Conservation (phyloP, 495 filamentous ascomycete genomes). For the Annulohypoxylon bovei region DNA sequence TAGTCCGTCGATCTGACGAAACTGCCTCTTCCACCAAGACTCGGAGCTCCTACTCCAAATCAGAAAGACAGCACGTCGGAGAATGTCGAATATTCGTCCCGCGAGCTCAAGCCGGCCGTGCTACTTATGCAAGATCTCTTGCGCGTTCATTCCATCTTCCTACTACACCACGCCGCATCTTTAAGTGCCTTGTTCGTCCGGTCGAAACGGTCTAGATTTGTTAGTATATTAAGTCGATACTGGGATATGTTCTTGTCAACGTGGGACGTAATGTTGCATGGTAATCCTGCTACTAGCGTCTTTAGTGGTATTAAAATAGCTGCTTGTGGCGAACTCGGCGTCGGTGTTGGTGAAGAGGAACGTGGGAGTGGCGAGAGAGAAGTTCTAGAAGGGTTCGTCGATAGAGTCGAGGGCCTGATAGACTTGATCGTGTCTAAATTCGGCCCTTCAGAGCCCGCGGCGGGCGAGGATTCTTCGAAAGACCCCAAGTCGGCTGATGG, state of each 20-base stretch:
- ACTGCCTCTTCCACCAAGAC: constrained; percentile 56
- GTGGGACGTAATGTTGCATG: constrained; percentile 91
- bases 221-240: constrained; percentile 75
- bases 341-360: constrained; percentile 94
- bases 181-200: constrained; percentile 72
- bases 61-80: constrained; percentile 45
- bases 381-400: constrained; percentile 85
- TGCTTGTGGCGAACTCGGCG: constrained; percentile 87
- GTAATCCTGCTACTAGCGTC: constrained; percentile 82
- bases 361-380: constrained; percentile 91
- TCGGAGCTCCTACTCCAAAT: constrained; percentile 33
- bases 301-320: constrained; percentile 90
- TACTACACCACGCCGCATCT: constrained; percentile 82
- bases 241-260: constrained; percentile 83
- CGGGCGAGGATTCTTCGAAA: constrained; percentile 13
- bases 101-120: constrained; percentile 85
- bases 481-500: constrained; percentile 27
- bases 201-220: constrained; percentile 57
- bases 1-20: constrained; percentile 81
- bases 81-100: constrained; percentile 78
- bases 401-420: constrained; percentile 72
- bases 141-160: constrained; percentile 83
- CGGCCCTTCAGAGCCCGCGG: constrained; percentile 61
- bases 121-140: constrained; percentile 82
- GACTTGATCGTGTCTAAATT: constrained; percentile 90